Base-by-base conservation (phyloP, 495 filamentous ascomycete species). In the Talaromyces thailandensis region DNA sequence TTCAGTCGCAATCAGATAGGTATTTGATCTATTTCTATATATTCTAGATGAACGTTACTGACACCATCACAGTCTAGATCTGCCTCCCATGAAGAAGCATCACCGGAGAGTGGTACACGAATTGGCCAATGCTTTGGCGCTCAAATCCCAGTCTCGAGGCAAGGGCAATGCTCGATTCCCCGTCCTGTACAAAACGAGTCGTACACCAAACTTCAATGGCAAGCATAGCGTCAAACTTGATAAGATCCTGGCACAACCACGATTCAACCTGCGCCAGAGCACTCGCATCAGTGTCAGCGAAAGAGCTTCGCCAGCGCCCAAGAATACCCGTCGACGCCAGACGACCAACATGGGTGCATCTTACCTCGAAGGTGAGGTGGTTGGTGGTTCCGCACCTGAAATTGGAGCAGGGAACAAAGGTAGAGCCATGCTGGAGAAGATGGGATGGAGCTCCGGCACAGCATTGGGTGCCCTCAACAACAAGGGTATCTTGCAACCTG, bases 381-480 rank as follows among this genome's bases (percentile, higher is more conserved):
- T 97, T 21, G 94, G 93, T 48, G 90, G 82, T 11, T 81, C 83
- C 32, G 94, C 93, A 0, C 88, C 90, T 2, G 93, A 96, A 71
- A 79, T 99, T 26, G 90, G 91, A 1, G 78, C 74, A 3, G 91
- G 89, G 55, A 99, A 96, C 64, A 88, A 81, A 66, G 94, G 94
- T 23, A 82, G 91, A 50, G 86, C 85, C 3, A 91, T 99, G 88
- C 70, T 99, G 59, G 92, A 96, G 73, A 98, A 93, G 76, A 98
- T 98, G 94, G 94, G 94, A 18, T 99, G 95, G 91, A 88, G 81
- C 63, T 86, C 83, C 52, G 94, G 94, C 4, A 98, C 87, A 72
- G 88, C 87, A 6, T 79, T 99, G n/a, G 94, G 94, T 48, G 82
- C 88, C 4, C 67, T 79, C 9, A 86, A 94, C 63, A 94, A 94